Evolutionary conservation across 805 yeast species (phyloP), one percentile per base, ranked within the genome.

Genomic region (Teunomyces stri): DNA sequence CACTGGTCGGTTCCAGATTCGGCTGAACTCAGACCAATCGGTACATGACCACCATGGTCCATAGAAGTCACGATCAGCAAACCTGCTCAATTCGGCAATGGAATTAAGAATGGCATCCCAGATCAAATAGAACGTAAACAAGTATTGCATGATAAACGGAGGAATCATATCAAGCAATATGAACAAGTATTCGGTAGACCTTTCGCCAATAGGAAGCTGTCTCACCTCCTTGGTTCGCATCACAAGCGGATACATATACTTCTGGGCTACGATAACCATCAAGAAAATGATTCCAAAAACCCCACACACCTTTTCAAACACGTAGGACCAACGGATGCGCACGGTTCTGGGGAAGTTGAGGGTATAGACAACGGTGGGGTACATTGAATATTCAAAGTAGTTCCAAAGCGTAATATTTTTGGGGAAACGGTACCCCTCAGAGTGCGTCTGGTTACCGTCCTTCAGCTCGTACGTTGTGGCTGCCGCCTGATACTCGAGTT

Each of bases 11-110:
- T 94, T 94, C 99, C 99, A 95, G 51, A 87, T 82, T 53, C 97
- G 76, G 9, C 97, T 85, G 64, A 88, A 94, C 61, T 91, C 91
- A 48, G 87, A 87, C 97, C 97, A 94, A 36, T 89, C 86, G 15
- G 85, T 81, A 51, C 95, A 87, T 57, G 91, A 89, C 99, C 99
- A 94, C 99, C 99, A 95, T 38, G 89, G 87, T 3, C 96, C 92
- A 61, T 95, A 94, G 65, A 94, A 94, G 54, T 87, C 87, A 43
- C 99, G 80, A 63, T 94, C 97, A 4, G 89, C 97, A 68, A 84
- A 95, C 44, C 76, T 61, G 12, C 96, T 84, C 33, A 92, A 70
- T 63, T 94, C 99, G 0, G 96, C 98, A 56, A 95, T 79, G 20
- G 87, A 85, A 60, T 91, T 92, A 56, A 91, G 72, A 43, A 92